phyloP scores from a whole-genome alignment of 2,329 filamentous ascomycete species.

The Huntiella abstrusa region DNA sequence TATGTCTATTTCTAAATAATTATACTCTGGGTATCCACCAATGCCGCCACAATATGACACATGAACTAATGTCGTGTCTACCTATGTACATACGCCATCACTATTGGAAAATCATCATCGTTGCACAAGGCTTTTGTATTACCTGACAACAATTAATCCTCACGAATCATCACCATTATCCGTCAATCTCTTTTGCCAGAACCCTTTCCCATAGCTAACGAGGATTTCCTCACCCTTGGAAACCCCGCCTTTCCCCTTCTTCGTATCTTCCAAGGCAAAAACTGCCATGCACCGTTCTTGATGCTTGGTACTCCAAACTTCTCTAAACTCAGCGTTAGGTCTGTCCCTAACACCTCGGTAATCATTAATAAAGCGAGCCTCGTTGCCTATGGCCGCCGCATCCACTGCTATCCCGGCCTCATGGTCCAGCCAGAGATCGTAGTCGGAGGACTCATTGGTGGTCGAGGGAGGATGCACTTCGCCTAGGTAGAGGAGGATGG shows the following conservation, averaged over 20 bases:
- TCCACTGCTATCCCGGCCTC: constrained; percentile 40
- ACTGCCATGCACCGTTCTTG: constrained; percentile 37
- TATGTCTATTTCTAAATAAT: no score
- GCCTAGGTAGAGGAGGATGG: constrained; percentile 45
- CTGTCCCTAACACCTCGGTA: constrained; percentile 37
- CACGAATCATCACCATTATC: not conserved
- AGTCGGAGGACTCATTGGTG: constrained; percentile 28
- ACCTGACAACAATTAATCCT: no score
- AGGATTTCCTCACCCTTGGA: constrained; percentile 44
- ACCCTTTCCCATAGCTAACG: constrained; percentile 49
- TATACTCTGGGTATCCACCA: no score
- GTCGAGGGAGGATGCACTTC: constrained; percentile 28
- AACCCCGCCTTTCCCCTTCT: constrained; percentile 20
- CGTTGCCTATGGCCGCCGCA: constrained; percentile 37
- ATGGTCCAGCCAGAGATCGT: constrained; percentile 44
- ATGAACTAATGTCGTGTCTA: no score
- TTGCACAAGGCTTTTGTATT: no score
- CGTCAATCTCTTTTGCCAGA: constrained; percentile 26
- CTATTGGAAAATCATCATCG: no score
- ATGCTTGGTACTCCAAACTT: constrained; percentile 34
- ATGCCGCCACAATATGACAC: no score
- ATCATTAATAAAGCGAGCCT: constrained; percentile 49
- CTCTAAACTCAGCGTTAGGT: constrained; percentile 40
- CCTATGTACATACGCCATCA: no score
- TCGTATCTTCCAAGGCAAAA: constrained; percentile 29